Evolutionary conservation across 345 rosid genomes (phyloP).

Genomic region (Acer negundo): DNA sequence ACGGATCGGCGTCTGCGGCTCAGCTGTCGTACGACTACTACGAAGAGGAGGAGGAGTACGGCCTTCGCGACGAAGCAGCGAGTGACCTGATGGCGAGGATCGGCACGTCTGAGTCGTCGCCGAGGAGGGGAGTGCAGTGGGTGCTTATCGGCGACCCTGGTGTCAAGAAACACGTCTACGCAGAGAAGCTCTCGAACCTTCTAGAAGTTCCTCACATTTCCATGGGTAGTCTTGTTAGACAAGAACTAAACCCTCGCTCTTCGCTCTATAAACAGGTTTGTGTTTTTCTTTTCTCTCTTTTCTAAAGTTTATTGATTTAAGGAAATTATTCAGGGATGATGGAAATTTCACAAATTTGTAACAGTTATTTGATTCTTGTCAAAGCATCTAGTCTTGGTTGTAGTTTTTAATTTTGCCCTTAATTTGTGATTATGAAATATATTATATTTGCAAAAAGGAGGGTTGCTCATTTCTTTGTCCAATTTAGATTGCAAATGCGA

Average conservation of each 20-base stretch:
- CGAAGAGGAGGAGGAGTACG: conserved; percentile 51
- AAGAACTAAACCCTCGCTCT: conserved; percentile 78
- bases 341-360: too few relatives aligned
- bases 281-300: too few relatives aligned
- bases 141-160: conserved; percentile 84
- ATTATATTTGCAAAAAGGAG: neutral
- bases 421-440: neutral
- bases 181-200: conserved; percentile 79
- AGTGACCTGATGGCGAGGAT: conserved; percentile 23
- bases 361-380: too few relatives aligned
- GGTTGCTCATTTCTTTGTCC: neutral
- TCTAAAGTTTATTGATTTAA: neutral
- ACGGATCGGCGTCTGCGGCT: conserved; percentile 69
- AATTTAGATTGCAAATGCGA: conserved; percentile 53
- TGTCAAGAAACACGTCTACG: conserved; percentile 71
- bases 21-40: conserved; percentile 47
- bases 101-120: conserved; percentile 40
- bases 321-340: too few relatives aligned
- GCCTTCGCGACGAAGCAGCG: conserved; percentile 37
- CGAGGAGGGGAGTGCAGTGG: conserved; percentile 92
- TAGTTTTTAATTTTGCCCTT: neutral
- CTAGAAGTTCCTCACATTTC: conserved; percentile 91
- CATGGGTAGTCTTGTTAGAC: conserved; percentile 82
- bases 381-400: neutral
- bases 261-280: conserved; percentile 71